Evolutionary conservation across 2,329 filamentous ascomycete species (phyloP).

Genomic region (Rutstroemia sp.): DNA sequence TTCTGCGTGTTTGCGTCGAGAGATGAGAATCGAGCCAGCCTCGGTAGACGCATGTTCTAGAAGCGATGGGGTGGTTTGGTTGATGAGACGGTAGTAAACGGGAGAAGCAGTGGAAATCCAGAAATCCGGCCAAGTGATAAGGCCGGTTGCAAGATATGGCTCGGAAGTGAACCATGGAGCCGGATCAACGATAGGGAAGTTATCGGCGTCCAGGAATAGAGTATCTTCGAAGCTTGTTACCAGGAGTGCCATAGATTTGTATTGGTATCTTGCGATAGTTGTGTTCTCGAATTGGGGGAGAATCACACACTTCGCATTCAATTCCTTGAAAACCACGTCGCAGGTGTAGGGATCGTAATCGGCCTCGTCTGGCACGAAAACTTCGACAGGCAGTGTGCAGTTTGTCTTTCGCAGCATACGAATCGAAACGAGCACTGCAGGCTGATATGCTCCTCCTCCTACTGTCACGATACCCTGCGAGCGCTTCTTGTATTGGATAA

Average conservation of each 20-base stretch:
- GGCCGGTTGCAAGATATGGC: slow-evolving; percentile 34
- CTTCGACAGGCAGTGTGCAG: slow-evolving; percentile 32
- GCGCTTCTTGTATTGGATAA: not conserved
- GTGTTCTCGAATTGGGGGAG: slow-evolving; percentile 28
- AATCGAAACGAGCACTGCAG: slow-evolving; percentile 33
- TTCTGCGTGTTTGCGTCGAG: not conserved
- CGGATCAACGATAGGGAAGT: slow-evolving; percentile 36
- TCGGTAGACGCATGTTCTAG: slow-evolving; percentile 8
- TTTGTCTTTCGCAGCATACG: slow-evolving; percentile 35
- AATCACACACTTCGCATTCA: slow-evolving; percentile 35
- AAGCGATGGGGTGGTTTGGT: not conserved
- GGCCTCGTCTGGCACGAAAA: slow-evolving; percentile 32
- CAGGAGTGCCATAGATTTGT: slow-evolving; percentile 41
- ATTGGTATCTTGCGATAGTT: slow-evolving; percentile 37
- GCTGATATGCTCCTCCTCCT: slow-evolving; percentile 30
- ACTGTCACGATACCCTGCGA: slow-evolving; percentile 37
- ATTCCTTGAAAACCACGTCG: slow-evolving; percentile 30
- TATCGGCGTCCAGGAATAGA: slow-evolving; percentile 41
- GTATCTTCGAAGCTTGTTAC: slow-evolving; percentile 43
- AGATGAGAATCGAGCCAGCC: slow-evolving; percentile 7
- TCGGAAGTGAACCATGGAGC: slow-evolving; percentile 34
- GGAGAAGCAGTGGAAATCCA: slow-evolving; percentile 35
- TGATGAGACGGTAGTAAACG: slow-evolving; percentile 33
- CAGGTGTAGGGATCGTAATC: slow-evolving; percentile 35
- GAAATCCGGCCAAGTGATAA: slow-evolving; percentile 42